These are phyloP conservation scores for Juncus inflexus DNA, from an alignment of 176 grass and related monocot species.

Conservation along the genomic window DNA sequence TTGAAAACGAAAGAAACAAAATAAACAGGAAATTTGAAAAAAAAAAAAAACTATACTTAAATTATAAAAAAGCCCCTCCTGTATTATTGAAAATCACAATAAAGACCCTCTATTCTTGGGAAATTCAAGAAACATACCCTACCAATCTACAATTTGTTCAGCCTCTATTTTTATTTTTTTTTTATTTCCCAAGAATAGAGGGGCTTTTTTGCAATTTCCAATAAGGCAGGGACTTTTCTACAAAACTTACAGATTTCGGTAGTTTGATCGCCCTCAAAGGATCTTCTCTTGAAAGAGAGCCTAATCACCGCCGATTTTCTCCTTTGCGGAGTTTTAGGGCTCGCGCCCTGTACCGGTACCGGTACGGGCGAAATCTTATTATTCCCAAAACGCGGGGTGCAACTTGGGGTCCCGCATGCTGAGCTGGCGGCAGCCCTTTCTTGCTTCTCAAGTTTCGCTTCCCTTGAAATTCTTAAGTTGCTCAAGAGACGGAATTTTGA, in stretches of 20 bases:
- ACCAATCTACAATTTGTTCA: too few relatives aligned
- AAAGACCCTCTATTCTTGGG: too few relatives aligned
- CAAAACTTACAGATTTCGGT: constrained; percentile 77
- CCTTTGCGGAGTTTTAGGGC: constrained; percentile 50
- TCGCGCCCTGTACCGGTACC: constrained; percentile 19
- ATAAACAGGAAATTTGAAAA: not conserved
- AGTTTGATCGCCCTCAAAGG: constrained; percentile 86
- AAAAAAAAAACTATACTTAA: not conserved
- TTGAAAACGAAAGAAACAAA: too few relatives aligned
- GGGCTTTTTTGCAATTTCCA: too few relatives aligned
- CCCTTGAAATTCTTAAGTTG: constrained; percentile 32
- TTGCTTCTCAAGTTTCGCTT: constrained; percentile 32
- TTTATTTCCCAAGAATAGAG: too few relatives aligned
- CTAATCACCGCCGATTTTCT: constrained; percentile 74
- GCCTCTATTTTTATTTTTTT: too few relatives aligned
- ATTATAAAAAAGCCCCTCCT: not conserved
- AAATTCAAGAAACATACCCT: not conserved
- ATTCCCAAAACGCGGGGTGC: constrained; percentile 54
- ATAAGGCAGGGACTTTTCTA: too few relatives aligned
- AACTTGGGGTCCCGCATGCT: constrained; percentile 61
- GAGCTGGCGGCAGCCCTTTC: constrained; percentile 56
- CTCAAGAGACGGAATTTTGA: constrained; percentile 12
- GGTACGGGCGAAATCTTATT: constrained; percentile 68
- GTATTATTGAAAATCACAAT: too few relatives aligned
- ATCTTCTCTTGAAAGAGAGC: constrained; percentile 87